A percentile compares a stretch with the other conserved stretches of the same genome.
These are phyloP conservation scores for Aeschynomene evenia DNA, from an alignment of 306 rosid species.

Conservation along the genomic window DNA sequence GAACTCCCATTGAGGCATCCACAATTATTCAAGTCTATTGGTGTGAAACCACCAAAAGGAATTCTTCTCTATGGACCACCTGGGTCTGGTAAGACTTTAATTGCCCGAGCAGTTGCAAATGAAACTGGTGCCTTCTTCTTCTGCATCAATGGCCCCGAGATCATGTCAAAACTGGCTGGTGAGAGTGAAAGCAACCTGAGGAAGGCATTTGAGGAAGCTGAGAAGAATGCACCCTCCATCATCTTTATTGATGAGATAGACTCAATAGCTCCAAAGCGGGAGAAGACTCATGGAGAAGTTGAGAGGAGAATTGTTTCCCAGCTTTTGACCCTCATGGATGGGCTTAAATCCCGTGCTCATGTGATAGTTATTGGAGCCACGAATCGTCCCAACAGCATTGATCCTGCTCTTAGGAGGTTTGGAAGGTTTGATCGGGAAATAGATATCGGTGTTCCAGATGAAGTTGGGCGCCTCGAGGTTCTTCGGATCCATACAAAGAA, in stretches of 20 bases:
- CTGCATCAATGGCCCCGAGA: slow-evolving; percentile 96
- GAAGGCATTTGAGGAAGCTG: slow-evolving; percentile 99
- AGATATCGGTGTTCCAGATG: slow-evolving; percentile 96
- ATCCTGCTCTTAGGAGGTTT: slow-evolving; percentile 95
- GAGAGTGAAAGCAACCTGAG: slow-evolving; percentile 97
- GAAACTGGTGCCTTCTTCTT: slow-evolving; percentile 99
- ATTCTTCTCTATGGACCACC: slow-evolving; percentile 90
- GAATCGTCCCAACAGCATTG: slow-evolving; percentile 95
- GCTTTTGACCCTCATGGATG: slow-evolving; percentile 97
- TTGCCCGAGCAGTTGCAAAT: slow-evolving; percentile 95
- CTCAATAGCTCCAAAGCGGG: slow-evolving; percentile 96
- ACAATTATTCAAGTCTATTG: slow-evolving; percentile 85
- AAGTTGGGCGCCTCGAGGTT: slow-evolving; percentile 94
- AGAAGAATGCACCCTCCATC: slow-evolving; percentile 98
- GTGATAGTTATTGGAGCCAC: slow-evolving; percentile 98
- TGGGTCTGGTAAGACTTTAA: slow-evolving; percentile 90
- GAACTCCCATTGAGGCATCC: slow-evolving; percentile 97
- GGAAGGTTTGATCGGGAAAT: slow-evolving; percentile 98
- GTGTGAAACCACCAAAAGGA: slow-evolving; percentile 98
- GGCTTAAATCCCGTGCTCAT: slow-evolving; percentile 87
- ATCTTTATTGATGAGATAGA: slow-evolving; percentile 94
- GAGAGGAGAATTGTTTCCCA: slow-evolving; percentile 98
- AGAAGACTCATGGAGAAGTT: slow-evolving; percentile 98
- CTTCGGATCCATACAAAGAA: slow-evolving; percentile 95
- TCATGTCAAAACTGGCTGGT: slow-evolving; percentile 94